Percentiles rank a stretch among this genome's conserved stretches.
Conservation (phyloP, 2,329 filamentous ascomycete genomes). For the Apiospora saccharicola region DNA sequence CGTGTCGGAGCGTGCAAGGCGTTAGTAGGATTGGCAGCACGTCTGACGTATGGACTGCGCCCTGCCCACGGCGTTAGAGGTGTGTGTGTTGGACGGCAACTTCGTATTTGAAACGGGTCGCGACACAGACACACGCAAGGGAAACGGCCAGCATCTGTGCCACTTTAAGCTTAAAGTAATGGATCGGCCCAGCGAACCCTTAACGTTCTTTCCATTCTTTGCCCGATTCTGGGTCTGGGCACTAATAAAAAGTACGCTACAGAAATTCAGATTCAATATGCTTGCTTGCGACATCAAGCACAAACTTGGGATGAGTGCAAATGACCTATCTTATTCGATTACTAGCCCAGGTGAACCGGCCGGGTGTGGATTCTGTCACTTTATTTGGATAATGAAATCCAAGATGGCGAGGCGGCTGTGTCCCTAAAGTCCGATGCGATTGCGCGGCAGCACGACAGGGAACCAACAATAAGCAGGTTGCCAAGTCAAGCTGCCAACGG, state of each 20-base stretch:
- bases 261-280: too few relatives aligned
- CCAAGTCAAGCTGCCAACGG: neutral
- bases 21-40: neutral
- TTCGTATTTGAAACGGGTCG: slow-evolving; percentile 16
- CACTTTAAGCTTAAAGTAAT: slow-evolving; percentile 16
- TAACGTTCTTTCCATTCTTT: neutral
- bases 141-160: neutral
- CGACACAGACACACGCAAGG: slow-evolving; percentile 3
- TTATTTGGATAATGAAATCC: neutral
- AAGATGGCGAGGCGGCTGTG: neutral
- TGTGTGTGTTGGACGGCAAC: neutral
- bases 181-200: neutral
- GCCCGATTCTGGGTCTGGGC: neutral
- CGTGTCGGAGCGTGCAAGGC: neutral
- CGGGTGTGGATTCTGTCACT: neutral
- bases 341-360: neutral
- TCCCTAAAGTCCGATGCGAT: neutral
- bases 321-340: neutral
- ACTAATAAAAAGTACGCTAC: too few relatives aligned
- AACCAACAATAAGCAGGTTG: neutral
- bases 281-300: too few relatives aligned
- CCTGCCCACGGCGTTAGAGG: neutral
- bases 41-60: slow-evolving; percentile 5
- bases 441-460: neutral
- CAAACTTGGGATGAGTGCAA: neutral